Evolutionary conservation across 345 rosid species (phyloP), one percentile per base, ranked within the genome.

Genomic region (Cardamine resedifolia): DNA sequence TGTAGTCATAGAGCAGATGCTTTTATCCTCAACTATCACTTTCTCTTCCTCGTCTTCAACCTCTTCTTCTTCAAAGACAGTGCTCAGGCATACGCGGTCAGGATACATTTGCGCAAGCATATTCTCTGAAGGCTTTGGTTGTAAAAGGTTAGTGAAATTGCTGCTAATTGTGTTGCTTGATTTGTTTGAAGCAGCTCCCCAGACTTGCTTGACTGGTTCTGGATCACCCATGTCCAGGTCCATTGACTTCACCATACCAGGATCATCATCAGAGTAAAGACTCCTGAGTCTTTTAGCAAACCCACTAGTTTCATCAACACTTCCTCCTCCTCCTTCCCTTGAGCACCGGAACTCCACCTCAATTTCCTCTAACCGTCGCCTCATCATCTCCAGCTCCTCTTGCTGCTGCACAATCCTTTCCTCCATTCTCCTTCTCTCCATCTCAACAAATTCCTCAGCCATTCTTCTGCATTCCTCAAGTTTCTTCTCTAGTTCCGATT

Each of bases 161-260:
- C 72, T 76, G 55, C 72, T 81, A 26, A 66, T 59, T 41, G 71
- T 58, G 77, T 49, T 66, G 68, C 49, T 75, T 51, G 68, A 14
- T 50, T 74, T 73, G 47, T 58, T 15, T 58, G 78, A 58, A 74
- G 39, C 56, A 48, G 72, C 71, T 33, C 47, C 64, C 71, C 68
- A 77, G 57, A 86, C 77, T 36, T 81, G 89, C 56, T 79, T 85
- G 30, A 68, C 45, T 50, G 71, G 75, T 59, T 93, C 98, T 43
- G 84, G 77, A 59, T 89, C 98, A 58, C 96, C 85, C 93, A 81
- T 91, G 83, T 91, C 99, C 68, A 95, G 76, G 47, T 91, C 97
- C 97, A 95, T 95, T n/a, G 99, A 95, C 78, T 89, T 95, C 27
- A 91, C 99, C 99, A 91, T 95, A 70, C 89, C 90, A 15, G 85